Conservation (phyloP, 345 rosid genomes). For the Aquilaria sinensis region DNA sequence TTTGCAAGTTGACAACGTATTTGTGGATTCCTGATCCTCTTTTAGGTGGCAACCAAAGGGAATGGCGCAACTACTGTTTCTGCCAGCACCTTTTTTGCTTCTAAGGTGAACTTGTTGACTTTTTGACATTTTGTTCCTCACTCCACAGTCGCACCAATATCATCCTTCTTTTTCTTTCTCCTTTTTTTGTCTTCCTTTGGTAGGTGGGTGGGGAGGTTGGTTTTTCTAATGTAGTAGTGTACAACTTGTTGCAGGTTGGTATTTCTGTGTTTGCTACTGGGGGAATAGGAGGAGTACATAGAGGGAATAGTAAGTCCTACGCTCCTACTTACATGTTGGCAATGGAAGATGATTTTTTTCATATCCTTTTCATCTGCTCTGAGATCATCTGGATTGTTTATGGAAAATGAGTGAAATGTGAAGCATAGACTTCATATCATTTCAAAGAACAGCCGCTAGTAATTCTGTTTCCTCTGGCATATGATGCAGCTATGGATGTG, state of each 20-base stretch:
- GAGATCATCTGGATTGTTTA: neutral
- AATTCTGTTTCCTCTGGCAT: conserved; percentile 7
- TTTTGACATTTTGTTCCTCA: conserved; percentile 1
- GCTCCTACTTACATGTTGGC: conserved; percentile 7
- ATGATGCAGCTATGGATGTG: conserved; percentile 76
- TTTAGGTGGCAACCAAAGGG: conserved; percentile 66
- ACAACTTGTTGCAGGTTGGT: conserved; percentile 53
- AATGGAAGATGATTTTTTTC: neutral
- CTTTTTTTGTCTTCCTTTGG: neutral
- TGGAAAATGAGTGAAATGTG: neutral
- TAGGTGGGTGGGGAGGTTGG: no score
- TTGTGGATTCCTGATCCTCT: conserved; percentile 8
- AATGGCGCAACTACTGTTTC: conserved; percentile 95
- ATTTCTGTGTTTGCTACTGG: conserved; percentile 85
- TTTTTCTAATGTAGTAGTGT: conserved; percentile 4
- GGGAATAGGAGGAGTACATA: conserved; percentile 94
- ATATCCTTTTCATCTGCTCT: neutral
- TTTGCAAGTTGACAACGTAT: neutral
- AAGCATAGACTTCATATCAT: no score
- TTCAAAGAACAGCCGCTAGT: neutral
- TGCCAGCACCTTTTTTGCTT: conserved; percentile 81
- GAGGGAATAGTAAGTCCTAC: conserved; percentile 56
- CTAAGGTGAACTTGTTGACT: conserved; percentile 39
- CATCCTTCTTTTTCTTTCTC: neutral
- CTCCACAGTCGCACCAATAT: neutral